phyloP scores from a whole-genome alignment of 1,284 basidiomycete species.

The Trichosporon sp. region DNA sequence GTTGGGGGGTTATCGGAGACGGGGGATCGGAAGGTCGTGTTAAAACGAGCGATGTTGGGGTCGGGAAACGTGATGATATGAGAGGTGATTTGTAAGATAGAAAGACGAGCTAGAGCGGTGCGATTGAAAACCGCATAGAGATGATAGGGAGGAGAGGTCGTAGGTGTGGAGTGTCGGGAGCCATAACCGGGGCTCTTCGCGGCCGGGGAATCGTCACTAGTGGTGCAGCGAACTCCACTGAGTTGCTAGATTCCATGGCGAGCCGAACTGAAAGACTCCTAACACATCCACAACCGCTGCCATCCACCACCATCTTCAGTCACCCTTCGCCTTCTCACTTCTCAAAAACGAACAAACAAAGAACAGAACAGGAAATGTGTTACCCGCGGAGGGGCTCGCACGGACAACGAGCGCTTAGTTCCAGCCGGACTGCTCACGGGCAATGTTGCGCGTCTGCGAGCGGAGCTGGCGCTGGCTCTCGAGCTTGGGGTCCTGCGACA shows the following conservation, averaged over 20 bases:
- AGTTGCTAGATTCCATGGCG: conserved; percentile 20
- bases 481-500: conserved; percentile 19
- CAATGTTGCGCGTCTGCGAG: conserved; percentile 40
- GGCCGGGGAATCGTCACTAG: conserved; percentile 18
- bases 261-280: conserved; percentile 20
- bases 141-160: background rate
- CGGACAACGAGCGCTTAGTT: background rate
- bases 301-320: conserved; percentile 20
- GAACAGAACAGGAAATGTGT: background rate
- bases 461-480: conserved; percentile 43
- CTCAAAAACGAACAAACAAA: conserved; percentile 1
- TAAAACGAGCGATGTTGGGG: background rate
- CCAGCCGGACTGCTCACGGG: conserved; percentile 32
- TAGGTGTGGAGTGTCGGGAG: conserved; percentile 4
- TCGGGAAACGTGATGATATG: background rate
- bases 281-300: conserved; percentile 26
- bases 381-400: background rate
- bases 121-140: conserved; percentile 7
- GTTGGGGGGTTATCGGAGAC: background rate
- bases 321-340: conserved; percentile 8
- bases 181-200: conserved; percentile 18
- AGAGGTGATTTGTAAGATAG: conserved; percentile 1
- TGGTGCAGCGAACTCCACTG: conserved; percentile 23
- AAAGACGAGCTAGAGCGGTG: conserved; percentile 3
- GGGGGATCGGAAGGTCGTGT: background rate